Percentiles rank a stretch among this genome's conserved stretches.
phyloP scores from a whole-genome alignment of 495 filamentous ascomycete species.

The Podospora pseudoanserina region DNA sequence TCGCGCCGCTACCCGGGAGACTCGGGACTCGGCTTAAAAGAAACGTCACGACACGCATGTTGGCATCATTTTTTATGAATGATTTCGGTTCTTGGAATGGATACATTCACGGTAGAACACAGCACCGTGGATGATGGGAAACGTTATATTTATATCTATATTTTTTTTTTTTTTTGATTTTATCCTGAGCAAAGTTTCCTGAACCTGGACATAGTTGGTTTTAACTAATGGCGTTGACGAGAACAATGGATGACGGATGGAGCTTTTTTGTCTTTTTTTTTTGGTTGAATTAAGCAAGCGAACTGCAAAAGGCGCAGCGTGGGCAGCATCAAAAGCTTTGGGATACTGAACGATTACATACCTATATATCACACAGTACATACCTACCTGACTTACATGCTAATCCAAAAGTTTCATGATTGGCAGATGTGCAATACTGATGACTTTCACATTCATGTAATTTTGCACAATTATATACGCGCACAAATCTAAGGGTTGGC shows the following conservation, averaged over 20 bases:
- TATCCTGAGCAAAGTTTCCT: background rate
- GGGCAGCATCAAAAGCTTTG: background rate
- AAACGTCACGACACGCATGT: background rate
- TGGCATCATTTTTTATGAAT: background rate
- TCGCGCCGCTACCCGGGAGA: slow-evolving; percentile 35
- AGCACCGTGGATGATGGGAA: background rate
- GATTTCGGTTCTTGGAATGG: background rate
- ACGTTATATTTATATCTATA: background rate
- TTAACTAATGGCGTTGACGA: background rate
- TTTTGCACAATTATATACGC: background rate
- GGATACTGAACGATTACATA: background rate
- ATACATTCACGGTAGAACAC: background rate
- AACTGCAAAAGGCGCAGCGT: background rate
- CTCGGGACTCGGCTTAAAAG: slow-evolving; percentile 12
- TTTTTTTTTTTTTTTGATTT: background rate
- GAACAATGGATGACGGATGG: background rate
- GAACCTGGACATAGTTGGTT: background rate
- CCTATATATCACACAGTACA: background rate
- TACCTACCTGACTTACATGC: background rate
- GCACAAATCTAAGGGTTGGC: background rate
- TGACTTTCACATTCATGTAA: background rate
- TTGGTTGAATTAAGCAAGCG: background rate
- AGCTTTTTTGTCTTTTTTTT: background rate
- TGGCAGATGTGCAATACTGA: background rate
- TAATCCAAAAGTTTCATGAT: background rate